phyloP scores from a whole-genome alignment of 1,284 basidiomycete species.

The Heterobasidion annosum region DNA sequence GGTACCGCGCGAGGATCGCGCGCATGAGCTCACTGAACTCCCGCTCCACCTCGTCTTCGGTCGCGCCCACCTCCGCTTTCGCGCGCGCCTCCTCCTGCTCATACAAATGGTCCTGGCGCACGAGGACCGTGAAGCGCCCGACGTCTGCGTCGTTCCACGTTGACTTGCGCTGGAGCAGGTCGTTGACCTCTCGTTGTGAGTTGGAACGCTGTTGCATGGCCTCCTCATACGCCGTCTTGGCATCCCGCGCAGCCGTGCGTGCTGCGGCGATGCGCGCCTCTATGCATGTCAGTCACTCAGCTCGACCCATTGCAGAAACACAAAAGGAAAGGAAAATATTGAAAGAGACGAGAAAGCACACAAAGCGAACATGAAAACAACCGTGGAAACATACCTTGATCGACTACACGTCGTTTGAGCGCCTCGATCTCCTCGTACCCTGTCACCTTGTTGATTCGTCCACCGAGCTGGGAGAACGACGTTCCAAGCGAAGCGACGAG shows the following conservation, averaged over 20 bases:
- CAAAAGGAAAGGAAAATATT: background rate
- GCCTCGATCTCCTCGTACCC: slow-evolving; percentile 87
- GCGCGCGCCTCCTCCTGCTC: slow-evolving; percentile 70
- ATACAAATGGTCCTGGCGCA: slow-evolving; percentile 78
- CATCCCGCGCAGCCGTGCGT: slow-evolving; percentile 49
- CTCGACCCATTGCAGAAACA: background rate
- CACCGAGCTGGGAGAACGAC: slow-evolving; percentile 65
- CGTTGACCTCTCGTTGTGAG: slow-evolving; percentile 85
- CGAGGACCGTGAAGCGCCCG: slow-evolving; percentile 74
- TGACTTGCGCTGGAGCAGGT: slow-evolving; percentile 85
- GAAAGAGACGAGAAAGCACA: background rate
- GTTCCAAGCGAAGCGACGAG: slow-evolving; percentile 46
- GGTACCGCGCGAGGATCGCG: slow-evolving; percentile 80
- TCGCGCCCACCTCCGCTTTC: slow-evolving; percentile 52
- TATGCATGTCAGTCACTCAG: slow-evolving; percentile 18
- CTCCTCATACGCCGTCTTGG: slow-evolving; percentile 68
- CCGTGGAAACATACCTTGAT: slow-evolving; percentile 54
- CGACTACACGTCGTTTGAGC: slow-evolving; percentile 71
- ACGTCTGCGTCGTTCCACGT: slow-evolving; percentile 82
- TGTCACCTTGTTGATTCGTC: slow-evolving; percentile 76
- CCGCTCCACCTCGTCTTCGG: slow-evolving; percentile 73
- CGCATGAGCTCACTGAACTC: slow-evolving; percentile 84
- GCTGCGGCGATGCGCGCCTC: slow-evolving; percentile 56
- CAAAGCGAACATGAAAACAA: background rate
- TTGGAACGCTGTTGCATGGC: slow-evolving; percentile 69